Evolutionary conservation across 805 yeast genomes (phyloP).

Genomic region (Ogataea philodendri): DNA sequence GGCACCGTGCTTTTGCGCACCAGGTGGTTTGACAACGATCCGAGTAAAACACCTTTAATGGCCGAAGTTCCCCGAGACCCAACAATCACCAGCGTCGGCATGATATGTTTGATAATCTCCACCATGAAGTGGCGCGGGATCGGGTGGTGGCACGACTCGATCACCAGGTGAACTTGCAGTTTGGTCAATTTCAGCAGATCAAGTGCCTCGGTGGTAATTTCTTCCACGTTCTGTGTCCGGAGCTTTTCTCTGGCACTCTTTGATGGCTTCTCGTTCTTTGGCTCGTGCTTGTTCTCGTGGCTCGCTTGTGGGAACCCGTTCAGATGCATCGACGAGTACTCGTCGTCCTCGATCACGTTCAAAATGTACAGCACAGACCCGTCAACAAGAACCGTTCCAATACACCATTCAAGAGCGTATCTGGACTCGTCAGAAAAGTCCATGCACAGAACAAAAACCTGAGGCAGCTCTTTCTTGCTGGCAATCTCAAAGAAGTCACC

Average conservation of each 20-base stretch:
- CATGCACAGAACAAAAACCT: slow-evolving; percentile 71
- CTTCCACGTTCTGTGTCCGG: slow-evolving; percentile 43
- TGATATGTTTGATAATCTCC: slow-evolving; percentile 66
- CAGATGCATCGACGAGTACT: slow-evolving; percentile 34
- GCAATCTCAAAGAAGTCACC: slow-evolving; percentile 58
- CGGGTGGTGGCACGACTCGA: slow-evolving; percentile 74
- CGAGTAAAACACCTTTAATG: slow-evolving; percentile 68
- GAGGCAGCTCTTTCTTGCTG: slow-evolving; percentile 31
- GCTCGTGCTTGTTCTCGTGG: slow-evolving; percentile 8
- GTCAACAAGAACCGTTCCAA: slow-evolving; percentile 80
- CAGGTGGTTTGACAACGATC: slow-evolving; percentile 68
- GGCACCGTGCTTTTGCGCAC: slow-evolving; percentile 72
- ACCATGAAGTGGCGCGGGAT: slow-evolving; percentile 69
- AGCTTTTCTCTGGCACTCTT: slow-evolving; percentile 35
- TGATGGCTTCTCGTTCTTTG: slow-evolving; percentile 17
- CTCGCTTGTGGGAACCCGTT: slow-evolving; percentile 33
- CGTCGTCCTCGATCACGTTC: slow-evolving; percentile 50
- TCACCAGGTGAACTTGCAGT: slow-evolving; percentile 68
- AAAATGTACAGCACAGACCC: slow-evolving; percentile 79
- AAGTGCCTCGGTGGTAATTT: slow-evolving; percentile 39
- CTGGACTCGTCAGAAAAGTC: slow-evolving; percentile 81
- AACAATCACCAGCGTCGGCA: slow-evolving; percentile 70
- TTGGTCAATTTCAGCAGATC: slow-evolving; percentile 60
- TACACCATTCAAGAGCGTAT: slow-evolving; percentile 83
- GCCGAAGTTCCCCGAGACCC: slow-evolving; percentile 76